Evolutionary conservation across 371 early-diverging fungal species (phyloP), one percentile per base, ranked within the genome.

Genomic region (Dinochytrium kinnereticum): DNA sequence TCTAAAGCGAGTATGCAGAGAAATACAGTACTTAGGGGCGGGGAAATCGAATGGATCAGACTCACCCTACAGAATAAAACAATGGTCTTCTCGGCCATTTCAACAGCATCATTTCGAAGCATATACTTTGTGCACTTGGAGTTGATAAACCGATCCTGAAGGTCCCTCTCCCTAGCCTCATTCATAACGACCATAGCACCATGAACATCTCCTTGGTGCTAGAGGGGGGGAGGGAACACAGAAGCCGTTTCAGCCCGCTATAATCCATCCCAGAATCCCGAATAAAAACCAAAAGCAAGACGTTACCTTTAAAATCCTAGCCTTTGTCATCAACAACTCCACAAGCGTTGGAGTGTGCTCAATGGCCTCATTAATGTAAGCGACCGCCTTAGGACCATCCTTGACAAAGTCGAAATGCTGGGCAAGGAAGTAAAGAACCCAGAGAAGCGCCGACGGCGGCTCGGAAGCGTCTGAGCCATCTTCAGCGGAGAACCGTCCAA

Each of bases 61-160:
- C 75, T 24, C 76, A 84, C 74, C 91, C 88, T 51, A 0, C 94
- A 90, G 76, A 98, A 98, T 68, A 95, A 71, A 21, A 88, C 84
- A 39, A 95, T 89, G 1, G 89, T 92, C 75, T 90, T 88, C 75
- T 96, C 94, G 0, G 98, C 98, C 73, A 92, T 90, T 1, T 86
- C 90, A 31, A 95, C 80, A 38, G 92, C 76, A 74, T 91, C 90
- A 61, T 91, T 90, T 72, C 96, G 90, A 37, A 97, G 83, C 93
- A 95, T 90, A 83, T 98, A 98, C 81, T 98, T 98, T 39, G 93
- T 89, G 75, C 93, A 92, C 81, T 97, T 97, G 36, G 95, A 91
- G 86, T 98, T 98, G 84, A 98, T 87, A 77, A 92, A 97, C 24
- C 99, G 89, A 85, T 98, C 99, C 82, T 94, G 94, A 59, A 95